Conservation (phyloP, 495 filamentous ascomycete species). For the Xylaria palmicola region DNA sequence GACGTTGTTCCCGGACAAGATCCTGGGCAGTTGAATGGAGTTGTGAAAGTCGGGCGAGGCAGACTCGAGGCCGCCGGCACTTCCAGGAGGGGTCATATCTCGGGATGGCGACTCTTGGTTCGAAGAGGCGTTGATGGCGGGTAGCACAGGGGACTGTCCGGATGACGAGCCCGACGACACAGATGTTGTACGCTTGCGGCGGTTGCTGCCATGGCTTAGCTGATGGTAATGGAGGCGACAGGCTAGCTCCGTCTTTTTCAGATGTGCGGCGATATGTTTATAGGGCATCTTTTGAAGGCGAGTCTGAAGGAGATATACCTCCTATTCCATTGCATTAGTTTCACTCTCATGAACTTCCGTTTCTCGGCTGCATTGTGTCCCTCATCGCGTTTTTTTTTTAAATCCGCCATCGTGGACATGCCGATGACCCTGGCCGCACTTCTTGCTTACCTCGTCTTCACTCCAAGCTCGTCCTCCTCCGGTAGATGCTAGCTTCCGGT, state of each 20-base stretch:
- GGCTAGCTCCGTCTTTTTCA: constrained; percentile 83
- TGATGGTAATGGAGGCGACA: constrained; percentile 85
- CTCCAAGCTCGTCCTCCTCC: constrained; percentile 75
- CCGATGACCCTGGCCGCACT: neutral
- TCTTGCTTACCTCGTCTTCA: constrained; percentile 65
- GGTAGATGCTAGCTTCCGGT: constrained; percentile 62
- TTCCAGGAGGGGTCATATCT: constrained; percentile 39
- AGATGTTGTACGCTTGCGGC: constrained; percentile 65
- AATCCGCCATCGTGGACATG: neutral
- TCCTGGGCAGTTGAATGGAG: constrained; percentile 47
- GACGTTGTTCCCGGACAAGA: constrained; percentile 37
- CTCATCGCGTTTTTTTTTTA: neutral
- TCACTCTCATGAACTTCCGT: neutral
- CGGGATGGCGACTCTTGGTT: constrained; percentile 42
- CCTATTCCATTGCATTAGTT: constrained; percentile 44
- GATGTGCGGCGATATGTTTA: constrained; percentile 79
- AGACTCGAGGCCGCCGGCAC: constrained; percentile 35
- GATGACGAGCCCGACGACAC: constrained; percentile 56
- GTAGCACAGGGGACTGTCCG: constrained; percentile 48
- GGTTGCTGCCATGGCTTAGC: constrained; percentile 75
- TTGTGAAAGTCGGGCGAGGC: constrained; percentile 33
- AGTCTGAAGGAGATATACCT: constrained; percentile 81
- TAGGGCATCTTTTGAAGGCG: constrained; percentile 84
- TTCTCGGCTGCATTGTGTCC: constrained; percentile 18
- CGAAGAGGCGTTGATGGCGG: constrained; percentile 45